These are phyloP conservation scores for Sporothrix curviconia DNA, from an alignment of 2,329 filamentous ascomycete genomes.

Conservation along the genomic window DNA sequence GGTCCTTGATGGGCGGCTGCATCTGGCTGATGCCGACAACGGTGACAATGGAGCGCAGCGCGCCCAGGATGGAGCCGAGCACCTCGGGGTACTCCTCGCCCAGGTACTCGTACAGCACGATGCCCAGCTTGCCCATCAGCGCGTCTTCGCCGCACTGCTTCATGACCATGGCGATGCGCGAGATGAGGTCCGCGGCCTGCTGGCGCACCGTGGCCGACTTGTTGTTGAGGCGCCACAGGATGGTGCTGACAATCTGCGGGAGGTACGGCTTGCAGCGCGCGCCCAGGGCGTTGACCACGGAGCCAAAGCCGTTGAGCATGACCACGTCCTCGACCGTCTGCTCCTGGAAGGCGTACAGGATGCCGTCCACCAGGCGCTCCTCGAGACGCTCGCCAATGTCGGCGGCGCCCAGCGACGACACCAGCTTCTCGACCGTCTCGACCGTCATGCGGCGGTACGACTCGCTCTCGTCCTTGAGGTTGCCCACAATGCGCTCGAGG, in stretches of 20 bases:
- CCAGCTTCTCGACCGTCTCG: slow-evolving; percentile 93
- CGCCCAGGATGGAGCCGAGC: slow-evolving; percentile 89
- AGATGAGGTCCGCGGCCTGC: slow-evolving; percentile 93
- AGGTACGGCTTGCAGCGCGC: slow-evolving; percentile 93
- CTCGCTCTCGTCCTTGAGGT: slow-evolving; percentile 96
- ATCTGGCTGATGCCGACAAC: slow-evolving; percentile 96
- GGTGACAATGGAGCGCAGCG: slow-evolving; percentile 90
- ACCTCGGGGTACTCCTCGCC: slow-evolving; percentile 99
- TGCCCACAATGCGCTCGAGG: slow-evolving; percentile 83
- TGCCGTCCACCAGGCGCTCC: slow-evolving; percentile 89
- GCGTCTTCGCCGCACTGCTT: slow-evolving; percentile 96
- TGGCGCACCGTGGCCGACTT: slow-evolving; percentile 95
- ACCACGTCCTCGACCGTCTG: slow-evolving; percentile 94
- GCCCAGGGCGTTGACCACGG: slow-evolving; percentile 90
- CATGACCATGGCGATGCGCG: slow-evolving; percentile 97
- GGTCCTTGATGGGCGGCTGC: slow-evolving; percentile 95
- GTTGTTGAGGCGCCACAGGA: slow-evolving; percentile 95
- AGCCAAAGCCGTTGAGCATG: slow-evolving; percentile 95
- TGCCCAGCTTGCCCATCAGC: slow-evolving; percentile 88
- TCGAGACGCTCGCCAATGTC: slow-evolving; percentile 90
- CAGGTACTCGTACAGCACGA: slow-evolving; percentile 94
- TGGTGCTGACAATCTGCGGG: slow-evolving; percentile 93
- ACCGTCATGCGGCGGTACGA: slow-evolving; percentile 99
- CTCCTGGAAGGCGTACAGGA: slow-evolving; percentile 94
- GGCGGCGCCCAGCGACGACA: slow-evolving; percentile 85